Base-by-base conservation (phyloP, 805 yeast species). In the Kodamaea fukazawae region DNA sequence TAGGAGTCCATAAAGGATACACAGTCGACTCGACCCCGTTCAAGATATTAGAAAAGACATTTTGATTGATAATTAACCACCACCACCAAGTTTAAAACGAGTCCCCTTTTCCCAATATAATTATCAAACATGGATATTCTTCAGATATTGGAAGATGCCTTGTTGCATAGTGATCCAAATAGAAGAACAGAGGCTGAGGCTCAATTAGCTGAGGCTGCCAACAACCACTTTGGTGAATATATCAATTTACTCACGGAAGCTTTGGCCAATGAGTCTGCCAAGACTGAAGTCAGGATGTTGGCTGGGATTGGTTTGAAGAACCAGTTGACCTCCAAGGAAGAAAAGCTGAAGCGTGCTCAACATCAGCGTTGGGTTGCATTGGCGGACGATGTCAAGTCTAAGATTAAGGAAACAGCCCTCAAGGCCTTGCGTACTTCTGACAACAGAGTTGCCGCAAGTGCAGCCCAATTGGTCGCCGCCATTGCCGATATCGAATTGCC, bases 401-500 rank as follows among this genome's bases (percentile, higher is more conserved):
- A 78, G 47, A 83, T 91, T 57, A 89, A 87, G 67, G 70, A 73
- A 32, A 70, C 75, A 22, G 54, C 68, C 4, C 61, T 91, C 36
- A 64, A 66, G 32, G 78, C 90, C 2, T 75, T 93, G 41, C 60
- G 82, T 41, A 73, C 86, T 12, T 58, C 67, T n/a, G 78, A 80
- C 52, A 85, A 78, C 48, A 77, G 87, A 54, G 96, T 91, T 41
- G 93, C 95, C 23, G 79, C 81, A 42, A 76, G 96, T 20, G 83
- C 91, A 17, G 96, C 99, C 16, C 97, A 91, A 69, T 73, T 91
- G 49, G 91, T 93, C 37, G 96, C 98, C 25, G 95, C 97, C 8
- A 86, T 93, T 53, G 99, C 97, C n/a, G 91, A 83, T 47, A 86
- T 91, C 42, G 99, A 93, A 61, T 73, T 93, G 48, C 97, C 97